phyloP scores from a whole-genome alignment of 163 green algal species.

The Chloromonas sp. region DNA sequence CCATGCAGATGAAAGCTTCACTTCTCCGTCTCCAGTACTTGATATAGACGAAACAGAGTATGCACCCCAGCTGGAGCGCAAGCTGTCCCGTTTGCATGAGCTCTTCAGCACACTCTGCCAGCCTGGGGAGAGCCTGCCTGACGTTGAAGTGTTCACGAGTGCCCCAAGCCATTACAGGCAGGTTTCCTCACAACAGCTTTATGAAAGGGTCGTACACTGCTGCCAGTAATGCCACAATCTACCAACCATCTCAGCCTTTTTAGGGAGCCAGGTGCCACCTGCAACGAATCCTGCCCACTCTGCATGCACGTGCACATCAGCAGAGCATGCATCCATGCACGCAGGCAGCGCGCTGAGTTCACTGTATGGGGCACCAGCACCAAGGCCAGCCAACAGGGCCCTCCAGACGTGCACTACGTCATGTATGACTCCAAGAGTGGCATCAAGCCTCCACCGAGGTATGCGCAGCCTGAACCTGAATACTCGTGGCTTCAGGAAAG shows the following conservation, averaged over 20 bases:
- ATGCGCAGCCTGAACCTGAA: background rate
- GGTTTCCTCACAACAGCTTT: too few species aligned
- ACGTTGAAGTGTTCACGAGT: slow-evolving; percentile 26
- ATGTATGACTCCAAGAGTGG: slow-evolving; percentile 38
- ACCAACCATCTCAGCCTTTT: too few species aligned
- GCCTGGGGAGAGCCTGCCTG: slow-evolving; percentile 13
- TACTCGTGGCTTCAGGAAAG: too few species aligned
- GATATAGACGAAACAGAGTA: slow-evolving; percentile 1
- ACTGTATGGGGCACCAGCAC: slow-evolving; percentile 12
- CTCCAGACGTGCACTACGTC: slow-evolving; percentile 26
- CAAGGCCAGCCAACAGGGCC: background rate
- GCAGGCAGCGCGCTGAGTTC: slow-evolving; percentile 56
- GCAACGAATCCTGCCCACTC: too few species aligned
- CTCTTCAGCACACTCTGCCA: slow-evolving; percentile 8
- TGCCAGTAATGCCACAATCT: too few species aligned
- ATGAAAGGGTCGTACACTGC: too few species aligned
- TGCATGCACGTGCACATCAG: too few species aligned
- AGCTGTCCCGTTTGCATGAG: slow-evolving; percentile 21
- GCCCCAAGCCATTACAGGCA: slow-evolving; percentile 2
- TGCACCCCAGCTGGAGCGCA: slow-evolving; percentile 4
- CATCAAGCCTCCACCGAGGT: slow-evolving; percentile 9
- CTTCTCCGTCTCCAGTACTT: slow-evolving; percentile 11
- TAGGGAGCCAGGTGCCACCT: too few species aligned
- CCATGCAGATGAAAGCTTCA: slow-evolving; percentile 9
- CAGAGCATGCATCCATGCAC: background rate